Conservation (phyloP, 495 filamentous ascomycete genomes). For the Sphaerosporella brunnea region DNA sequence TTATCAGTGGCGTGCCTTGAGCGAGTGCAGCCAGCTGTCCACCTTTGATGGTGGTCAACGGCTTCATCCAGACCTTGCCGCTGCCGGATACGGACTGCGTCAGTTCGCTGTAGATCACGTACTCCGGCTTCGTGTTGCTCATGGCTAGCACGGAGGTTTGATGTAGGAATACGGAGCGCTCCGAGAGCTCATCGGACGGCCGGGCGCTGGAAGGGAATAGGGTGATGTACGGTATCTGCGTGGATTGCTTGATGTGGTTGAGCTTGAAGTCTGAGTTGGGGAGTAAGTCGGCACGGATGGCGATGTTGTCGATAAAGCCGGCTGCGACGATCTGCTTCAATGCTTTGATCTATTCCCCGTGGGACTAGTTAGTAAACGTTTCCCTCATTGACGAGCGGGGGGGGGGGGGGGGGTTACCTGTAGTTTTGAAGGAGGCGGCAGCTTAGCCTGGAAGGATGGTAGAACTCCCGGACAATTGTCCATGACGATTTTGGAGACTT, state of each 20-base stretch:
- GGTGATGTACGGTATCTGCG: conserved; percentile 79
- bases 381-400: too few species aligned
- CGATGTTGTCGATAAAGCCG: conserved; percentile 89
- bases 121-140: conserved; percentile 58
- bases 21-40: conserved; percentile 63
- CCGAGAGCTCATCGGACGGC: conserved; percentile 23
- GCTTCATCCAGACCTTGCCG: conserved; percentile 66
- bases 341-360: conserved; percentile 42
- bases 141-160: conserved; percentile 62
- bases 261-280: conserved; percentile 52
- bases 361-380: too few species aligned
- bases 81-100: conserved; percentile 40
- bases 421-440: conserved; percentile 51
- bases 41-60: conserved; percentile 58
- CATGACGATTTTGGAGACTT: conserved; percentile 63
- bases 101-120: conserved; percentile 72
- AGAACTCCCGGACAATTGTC: conserved; percentile 55
- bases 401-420: too few species aligned
- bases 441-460: conserved; percentile 38
- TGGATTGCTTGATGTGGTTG: conserved; percentile 58
- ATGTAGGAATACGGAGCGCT: conserved; percentile 63
- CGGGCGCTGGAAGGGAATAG: conserved; percentile 47
- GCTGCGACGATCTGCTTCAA: conserved; percentile 81
- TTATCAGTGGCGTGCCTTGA: conserved; percentile 67
- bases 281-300: conserved; percentile 74